Evolutionary conservation across 2,329 filamentous ascomycete species (phyloP).

Genomic region (Fusarium oligoseptatum): DNA sequence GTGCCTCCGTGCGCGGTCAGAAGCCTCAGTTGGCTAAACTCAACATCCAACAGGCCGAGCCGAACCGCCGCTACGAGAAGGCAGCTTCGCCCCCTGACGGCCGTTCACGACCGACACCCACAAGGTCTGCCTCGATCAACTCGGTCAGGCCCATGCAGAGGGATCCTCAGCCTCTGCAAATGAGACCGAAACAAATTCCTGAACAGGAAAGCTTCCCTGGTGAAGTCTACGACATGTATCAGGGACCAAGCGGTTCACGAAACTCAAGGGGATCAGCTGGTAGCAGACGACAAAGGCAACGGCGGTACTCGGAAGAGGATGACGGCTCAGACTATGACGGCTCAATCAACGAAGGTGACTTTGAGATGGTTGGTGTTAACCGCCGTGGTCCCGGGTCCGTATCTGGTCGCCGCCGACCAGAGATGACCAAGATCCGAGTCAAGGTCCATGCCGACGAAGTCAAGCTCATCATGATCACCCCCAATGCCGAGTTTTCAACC

Average conservation of each 20-base stretch:
- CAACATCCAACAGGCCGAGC: conserved; percentile 68
- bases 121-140: conserved; percentile 61
- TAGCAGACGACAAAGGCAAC: conserved; percentile 59
- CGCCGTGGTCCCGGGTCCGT: conserved; percentile 60
- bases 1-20: conserved; percentile 71
- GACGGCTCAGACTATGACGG: conserved; percentile 77
- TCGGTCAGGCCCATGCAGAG: conserved; percentile 60
- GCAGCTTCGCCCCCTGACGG: conserved; percentile 60
- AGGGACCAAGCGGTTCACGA: conserved; percentile 56
- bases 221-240: conserved; percentile 77
- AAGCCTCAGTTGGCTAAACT: conserved; percentile 73
- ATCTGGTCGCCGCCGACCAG: conserved; percentile 68
- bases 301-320: conserved; percentile 83
- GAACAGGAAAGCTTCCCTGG: conserved; percentile 76
- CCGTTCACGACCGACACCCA: conserved; percentile 49
- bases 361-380: conserved; percentile 79
- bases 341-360: conserved; percentile 81
- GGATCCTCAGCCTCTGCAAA: conserved; percentile 48
- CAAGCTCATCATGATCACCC: conserved; percentile 88
- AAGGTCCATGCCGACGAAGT: conserved; percentile 95
- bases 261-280: conserved; percentile 45
- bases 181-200: conserved; percentile 49
- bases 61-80: conserved; percentile 68
- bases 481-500: conserved; percentile 79
- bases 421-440: conserved; percentile 84